phyloP scores from a whole-genome alignment of 2,329 filamentous ascomycete species.

The Fusarium anguioides region DNA sequence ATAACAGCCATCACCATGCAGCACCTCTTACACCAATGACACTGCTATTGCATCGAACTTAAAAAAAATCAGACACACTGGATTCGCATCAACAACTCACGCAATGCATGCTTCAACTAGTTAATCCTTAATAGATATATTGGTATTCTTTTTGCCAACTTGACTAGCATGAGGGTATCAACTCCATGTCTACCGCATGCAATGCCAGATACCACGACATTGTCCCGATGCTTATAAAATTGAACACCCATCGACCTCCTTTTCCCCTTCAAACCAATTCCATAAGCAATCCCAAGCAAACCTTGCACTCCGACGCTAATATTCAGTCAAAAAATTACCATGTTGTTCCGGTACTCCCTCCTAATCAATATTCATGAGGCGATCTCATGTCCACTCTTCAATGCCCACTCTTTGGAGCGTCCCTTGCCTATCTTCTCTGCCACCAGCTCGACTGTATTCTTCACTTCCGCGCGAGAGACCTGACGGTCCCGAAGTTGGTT shows the following conservation, averaged over 20 bases:
- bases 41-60: conserved; percentile 2
- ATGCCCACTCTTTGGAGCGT: conserved; percentile 53
- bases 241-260: conserved; percentile 17
- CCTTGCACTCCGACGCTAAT: conserved; percentile 45
- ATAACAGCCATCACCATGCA: conserved; percentile 18
- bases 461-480: conserved; percentile 54
- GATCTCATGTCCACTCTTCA: conserved; percentile 55
- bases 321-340: conserved; percentile 40
- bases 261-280: conserved; percentile 30
- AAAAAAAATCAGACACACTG: conserved; percentile 3
- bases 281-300: conserved; percentile 38
- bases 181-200: conserved; percentile 29
- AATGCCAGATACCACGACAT: conserved; percentile 26
- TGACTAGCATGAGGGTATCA: conserved; percentile 26
- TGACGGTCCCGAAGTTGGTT: conserved; percentile 51
- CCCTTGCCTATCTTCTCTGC: conserved; percentile 55
- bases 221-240: conserved; percentile 20
- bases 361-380: conserved; percentile 35
- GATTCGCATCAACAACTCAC: not conserved
- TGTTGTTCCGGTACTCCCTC: conserved; percentile 20
- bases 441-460: conserved; percentile 55
- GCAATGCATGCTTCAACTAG: no score
- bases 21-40: conserved; percentile 24
- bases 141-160: conserved; percentile 12
- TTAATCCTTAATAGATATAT: conserved; percentile 12